Conservation (phyloP, 192 early-diverging fungal genomes). For the Podochytrium sp. region DNA sequence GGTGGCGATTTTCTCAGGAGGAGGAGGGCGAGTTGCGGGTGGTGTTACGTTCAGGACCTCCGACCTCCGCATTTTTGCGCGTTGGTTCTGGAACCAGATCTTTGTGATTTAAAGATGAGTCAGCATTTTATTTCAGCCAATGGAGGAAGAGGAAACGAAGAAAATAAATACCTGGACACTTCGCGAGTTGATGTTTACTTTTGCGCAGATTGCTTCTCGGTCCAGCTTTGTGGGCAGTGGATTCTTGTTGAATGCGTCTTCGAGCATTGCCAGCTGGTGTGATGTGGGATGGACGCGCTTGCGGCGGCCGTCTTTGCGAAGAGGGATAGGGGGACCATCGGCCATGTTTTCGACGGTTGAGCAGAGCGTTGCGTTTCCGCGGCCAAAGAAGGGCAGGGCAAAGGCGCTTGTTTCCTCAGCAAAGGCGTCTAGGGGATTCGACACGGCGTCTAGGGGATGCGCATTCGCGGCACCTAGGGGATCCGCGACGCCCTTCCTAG, state of each 20-base stretch:
- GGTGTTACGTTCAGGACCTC: too few species aligned
- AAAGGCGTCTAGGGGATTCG: too few species aligned
- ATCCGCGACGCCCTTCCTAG: too few species aligned
- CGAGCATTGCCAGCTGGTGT: constrained; percentile 15
- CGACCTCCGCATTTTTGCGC: constrained; percentile 66
- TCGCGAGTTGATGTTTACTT: constrained; percentile 18
- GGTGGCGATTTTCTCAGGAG: too few species aligned
- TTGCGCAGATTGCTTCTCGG: not conserved
- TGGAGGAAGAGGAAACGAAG: not conserved
- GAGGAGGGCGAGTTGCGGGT: too few species aligned
- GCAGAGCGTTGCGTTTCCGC: too few species aligned
- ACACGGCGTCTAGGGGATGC: too few species aligned
- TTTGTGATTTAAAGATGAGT: constrained; percentile 62
- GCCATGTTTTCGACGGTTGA: too few species aligned
- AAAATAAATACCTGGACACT: constrained; percentile 5
- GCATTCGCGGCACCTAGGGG: too few species aligned
- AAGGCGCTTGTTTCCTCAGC: too few species aligned
- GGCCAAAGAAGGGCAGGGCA: too few species aligned
- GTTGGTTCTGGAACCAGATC: constrained; percentile 81
- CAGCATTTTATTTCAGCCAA: too few species aligned
- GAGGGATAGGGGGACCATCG: constrained; percentile 6
- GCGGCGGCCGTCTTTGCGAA: not conserved
- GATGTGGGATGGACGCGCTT: constrained; percentile 26
- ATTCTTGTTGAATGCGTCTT: not conserved
- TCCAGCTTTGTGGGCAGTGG: constrained; percentile 13